phyloP scores from a whole-genome alignment of 2,329 filamentous ascomycete species.

The Aureobasidium melanogenum region DNA sequence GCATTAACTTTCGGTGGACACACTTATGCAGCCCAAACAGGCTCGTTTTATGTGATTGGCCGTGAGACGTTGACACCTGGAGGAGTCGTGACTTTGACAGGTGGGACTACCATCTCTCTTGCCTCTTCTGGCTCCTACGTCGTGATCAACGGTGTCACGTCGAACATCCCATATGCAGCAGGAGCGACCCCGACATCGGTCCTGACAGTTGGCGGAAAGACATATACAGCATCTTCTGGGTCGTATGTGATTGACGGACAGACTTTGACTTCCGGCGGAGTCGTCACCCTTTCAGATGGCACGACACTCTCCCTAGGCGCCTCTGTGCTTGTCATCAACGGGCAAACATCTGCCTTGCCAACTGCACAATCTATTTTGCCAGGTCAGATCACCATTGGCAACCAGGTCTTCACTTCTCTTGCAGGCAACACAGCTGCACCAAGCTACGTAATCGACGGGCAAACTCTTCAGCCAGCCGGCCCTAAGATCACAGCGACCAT shows the following conservation, averaged over 20 bases:
- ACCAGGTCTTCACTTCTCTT: slow-evolving; percentile 23
- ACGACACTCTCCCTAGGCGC: slow-evolving; percentile 25
- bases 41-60: slow-evolving; percentile 10
- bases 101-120: slow-evolving; percentile 16
- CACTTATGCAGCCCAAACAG: slow-evolving; percentile 17
- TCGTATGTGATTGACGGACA: slow-evolving; percentile 11
- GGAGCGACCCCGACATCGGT: slow-evolving; percentile 23
- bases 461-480: slow-evolving; percentile 30
- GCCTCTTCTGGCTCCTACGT: slow-evolving; percentile 30
- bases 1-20: slow-evolving; percentile 3
- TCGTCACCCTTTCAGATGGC: slow-evolving; percentile 9
- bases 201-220: slow-evolving; percentile 23
- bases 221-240: slow-evolving; percentile 10
- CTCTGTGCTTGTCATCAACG: slow-evolving; percentile 32
- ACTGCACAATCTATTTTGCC: slow-evolving; percentile 18
- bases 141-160: slow-evolving; percentile 27
- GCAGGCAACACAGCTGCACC: slow-evolving; percentile 17
- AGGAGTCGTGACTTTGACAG: slow-evolving; percentile 8
- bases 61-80: slow-evolving; percentile 11
- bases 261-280: slow-evolving; percentile 12
- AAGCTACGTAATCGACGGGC: slow-evolving; percentile 31
- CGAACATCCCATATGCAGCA: slow-evolving; percentile 9
- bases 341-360: slow-evolving; percentile 14
- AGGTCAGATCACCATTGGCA: slow-evolving; percentile 25
- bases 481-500: slow-evolving; percentile 21